phyloP scores from a whole-genome alignment of 2,329 filamentous ascomycete genomes.

The Thyridium curvatum region DNA sequence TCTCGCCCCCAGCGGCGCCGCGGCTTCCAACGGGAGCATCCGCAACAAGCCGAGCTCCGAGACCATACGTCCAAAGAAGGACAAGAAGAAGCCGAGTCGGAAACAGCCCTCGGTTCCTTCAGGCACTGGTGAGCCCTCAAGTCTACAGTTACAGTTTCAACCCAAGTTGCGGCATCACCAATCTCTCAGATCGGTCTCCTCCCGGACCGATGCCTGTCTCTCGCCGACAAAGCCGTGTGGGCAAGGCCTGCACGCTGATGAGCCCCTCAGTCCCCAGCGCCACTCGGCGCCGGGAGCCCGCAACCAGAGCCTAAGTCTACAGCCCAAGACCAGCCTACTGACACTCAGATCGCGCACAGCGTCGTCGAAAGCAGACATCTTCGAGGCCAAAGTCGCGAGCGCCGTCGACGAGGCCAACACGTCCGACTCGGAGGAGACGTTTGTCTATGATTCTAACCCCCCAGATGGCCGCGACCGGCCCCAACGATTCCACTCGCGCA shows the following conservation, averaged over 20 bases:
- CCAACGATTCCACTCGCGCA: slow-evolving; percentile 72
- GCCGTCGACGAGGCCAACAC: slow-evolving; percentile 95
- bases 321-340: slow-evolving; percentile 36
- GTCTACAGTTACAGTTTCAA: slow-evolving; percentile 14
- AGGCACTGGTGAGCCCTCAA: slow-evolving; percentile 60
- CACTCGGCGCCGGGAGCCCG: slow-evolving; percentile 13
- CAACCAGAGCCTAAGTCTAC: slow-evolving; percentile 24
- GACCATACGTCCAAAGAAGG: slow-evolving; percentile 90
- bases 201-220: slow-evolving; percentile 19
- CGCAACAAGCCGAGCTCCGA: slow-evolving; percentile 88
- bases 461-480: slow-evolving; percentile 58
- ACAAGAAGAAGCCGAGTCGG: slow-evolving; percentile 73
- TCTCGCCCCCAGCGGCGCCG: slow-evolving; percentile 58
- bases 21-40: slow-evolving; percentile 64
- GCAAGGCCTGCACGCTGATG: slow-evolving; percentile 25
- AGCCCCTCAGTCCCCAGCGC: slow-evolving; percentile 15
- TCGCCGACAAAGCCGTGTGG: slow-evolving; percentile 26
- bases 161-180: slow-evolving; percentile 32
- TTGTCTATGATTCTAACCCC: slow-evolving; percentile 98
- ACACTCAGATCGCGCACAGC: slow-evolving; percentile 44
- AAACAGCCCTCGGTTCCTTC: slow-evolving; percentile 68
- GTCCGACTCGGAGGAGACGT: slow-evolving; percentile 96
- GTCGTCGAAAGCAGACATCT: slow-evolving; percentile 95
- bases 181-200: slow-evolving; percentile 28
- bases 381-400: slow-evolving; percentile 93